These are phyloP conservation scores for Boletales sp. DNA, from an alignment of 768 basidiomycete species.

Conservation along the genomic window DNA sequence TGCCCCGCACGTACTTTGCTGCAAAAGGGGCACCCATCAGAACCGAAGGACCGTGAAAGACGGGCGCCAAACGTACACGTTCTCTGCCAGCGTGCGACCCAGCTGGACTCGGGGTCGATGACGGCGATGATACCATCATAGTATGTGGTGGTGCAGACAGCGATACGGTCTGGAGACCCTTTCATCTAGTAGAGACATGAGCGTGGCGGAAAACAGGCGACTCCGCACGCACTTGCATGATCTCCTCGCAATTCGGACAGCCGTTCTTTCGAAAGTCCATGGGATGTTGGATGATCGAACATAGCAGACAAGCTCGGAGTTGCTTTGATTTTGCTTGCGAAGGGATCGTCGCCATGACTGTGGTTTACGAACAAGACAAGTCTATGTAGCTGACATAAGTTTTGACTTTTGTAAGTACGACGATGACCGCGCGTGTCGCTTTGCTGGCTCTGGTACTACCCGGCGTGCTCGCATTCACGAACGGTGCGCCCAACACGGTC, in stretches of 20 bases:
- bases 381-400: constrained; percentile 16
- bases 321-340: constrained; percentile 62
- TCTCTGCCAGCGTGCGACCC: constrained; percentile 97
- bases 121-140: constrained; percentile 92
- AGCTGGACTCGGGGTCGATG: constrained; percentile 81
- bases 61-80: constrained; percentile 58
- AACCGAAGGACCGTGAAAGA: neutral
- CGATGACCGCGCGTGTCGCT: constrained; percentile 44
- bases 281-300: constrained; percentile 84
- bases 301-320: constrained; percentile 88
- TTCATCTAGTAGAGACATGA: constrained; percentile 61
- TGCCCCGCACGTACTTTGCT: constrained; percentile 89
- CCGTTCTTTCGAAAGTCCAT: constrained; percentile 81
- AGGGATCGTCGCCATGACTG: constrained; percentile 46
- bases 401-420: neutral
- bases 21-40: constrained; percentile 5
- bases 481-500: constrained; percentile 35
- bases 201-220: neutral
- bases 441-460: constrained; percentile 43
- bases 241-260: constrained; percentile 97
- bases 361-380: neutral
- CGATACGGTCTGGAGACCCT: constrained; percentile 77
- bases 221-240: constrained; percentile 68
- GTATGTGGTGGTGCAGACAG: constrained; percentile 83
- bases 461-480: constrained; percentile 50